These are phyloP conservation scores for Haplosporangium gracile DNA, from an alignment of 192 early-diverging fungal genomes.

Conservation along the genomic window DNA sequence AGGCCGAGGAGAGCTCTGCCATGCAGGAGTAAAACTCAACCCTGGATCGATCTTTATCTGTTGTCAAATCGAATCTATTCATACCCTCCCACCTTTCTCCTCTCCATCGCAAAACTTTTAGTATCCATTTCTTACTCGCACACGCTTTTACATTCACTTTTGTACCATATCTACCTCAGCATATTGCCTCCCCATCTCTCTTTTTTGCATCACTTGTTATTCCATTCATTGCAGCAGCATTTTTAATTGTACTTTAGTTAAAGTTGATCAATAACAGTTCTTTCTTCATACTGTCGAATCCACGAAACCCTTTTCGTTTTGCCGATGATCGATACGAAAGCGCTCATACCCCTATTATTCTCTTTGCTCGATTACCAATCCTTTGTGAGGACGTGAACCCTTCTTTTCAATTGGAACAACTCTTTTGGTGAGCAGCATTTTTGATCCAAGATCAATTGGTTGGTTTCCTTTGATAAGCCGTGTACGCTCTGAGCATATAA, in stretches of 20 bases:
- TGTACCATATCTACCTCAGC: not conserved
- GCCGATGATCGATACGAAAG: not conserved
- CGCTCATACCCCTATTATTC: too few relatives aligned
- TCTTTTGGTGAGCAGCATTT: too few relatives aligned
- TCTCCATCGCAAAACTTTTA: not conserved
- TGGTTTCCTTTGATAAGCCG: too few relatives aligned
- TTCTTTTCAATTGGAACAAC: too few relatives aligned
- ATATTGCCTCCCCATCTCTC: not conserved
- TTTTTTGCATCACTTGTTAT: not conserved
- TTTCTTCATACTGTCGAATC: not conserved
- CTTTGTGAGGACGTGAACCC: too few relatives aligned
- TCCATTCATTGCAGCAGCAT: not conserved
- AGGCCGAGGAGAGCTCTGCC: constrained; percentile 18
- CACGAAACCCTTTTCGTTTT: not conserved
- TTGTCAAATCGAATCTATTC: not conserved
- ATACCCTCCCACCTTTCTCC: not conserved
- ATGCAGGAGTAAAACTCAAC: constrained; percentile 47
- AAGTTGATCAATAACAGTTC: not conserved
- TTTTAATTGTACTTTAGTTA: constrained; percentile 8
- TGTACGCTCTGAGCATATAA: too few relatives aligned
- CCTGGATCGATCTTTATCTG: not conserved
- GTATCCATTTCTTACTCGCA: not conserved
- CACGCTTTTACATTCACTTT: not conserved
- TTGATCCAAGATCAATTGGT: too few relatives aligned
- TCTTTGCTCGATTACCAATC: too few relatives aligned